Percentiles rank a stretch among this genome's conserved stretches.
phyloP scores from a whole-genome alignment of 345 rosid species.

The Arabis hirsuta region DNA sequence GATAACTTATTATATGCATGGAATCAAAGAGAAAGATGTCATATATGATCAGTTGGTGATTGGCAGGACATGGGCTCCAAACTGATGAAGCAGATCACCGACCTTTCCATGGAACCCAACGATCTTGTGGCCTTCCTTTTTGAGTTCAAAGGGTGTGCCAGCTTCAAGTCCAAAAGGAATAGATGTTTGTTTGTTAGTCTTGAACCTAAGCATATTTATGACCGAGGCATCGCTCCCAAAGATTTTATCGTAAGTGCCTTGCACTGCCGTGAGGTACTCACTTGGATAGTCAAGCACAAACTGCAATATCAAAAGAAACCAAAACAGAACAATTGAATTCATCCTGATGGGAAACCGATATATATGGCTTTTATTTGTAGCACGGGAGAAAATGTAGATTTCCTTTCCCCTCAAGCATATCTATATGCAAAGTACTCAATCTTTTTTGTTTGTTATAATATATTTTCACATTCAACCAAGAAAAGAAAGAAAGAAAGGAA shows the following conservation, averaged over 20 bases:
- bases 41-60: conserved; percentile 27
- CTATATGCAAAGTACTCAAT: too few species aligned
- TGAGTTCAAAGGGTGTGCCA: conserved; percentile 5
- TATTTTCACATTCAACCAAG: too few species aligned
- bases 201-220: conserved; percentile 35
- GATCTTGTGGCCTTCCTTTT: conserved; percentile 30
- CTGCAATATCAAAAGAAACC: background rate
- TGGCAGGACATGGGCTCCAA: conserved; percentile 37
- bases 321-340: background rate
- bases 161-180: conserved; percentile 36
- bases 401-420: too few species aligned
- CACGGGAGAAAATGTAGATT: too few species aligned
- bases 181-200: conserved; percentile 41
- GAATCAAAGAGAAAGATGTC: background rate
- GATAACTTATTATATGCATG: conserved; percentile 7
- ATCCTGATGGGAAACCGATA: too few species aligned
- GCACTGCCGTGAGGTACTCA: conserved; percentile 36
- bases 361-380: too few species aligned
- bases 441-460: too few species aligned
- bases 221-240: conserved; percentile 15
- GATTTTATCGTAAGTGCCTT: conserved; percentile 29
- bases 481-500: background rate
- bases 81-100: conserved; percentile 9
- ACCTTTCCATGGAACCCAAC: conserved; percentile 40
- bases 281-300: conserved; percentile 39